phyloP scores from a whole-genome alignment of 1,284 basidiomycete species.

The Cystobasidiaceae sp. region DNA sequence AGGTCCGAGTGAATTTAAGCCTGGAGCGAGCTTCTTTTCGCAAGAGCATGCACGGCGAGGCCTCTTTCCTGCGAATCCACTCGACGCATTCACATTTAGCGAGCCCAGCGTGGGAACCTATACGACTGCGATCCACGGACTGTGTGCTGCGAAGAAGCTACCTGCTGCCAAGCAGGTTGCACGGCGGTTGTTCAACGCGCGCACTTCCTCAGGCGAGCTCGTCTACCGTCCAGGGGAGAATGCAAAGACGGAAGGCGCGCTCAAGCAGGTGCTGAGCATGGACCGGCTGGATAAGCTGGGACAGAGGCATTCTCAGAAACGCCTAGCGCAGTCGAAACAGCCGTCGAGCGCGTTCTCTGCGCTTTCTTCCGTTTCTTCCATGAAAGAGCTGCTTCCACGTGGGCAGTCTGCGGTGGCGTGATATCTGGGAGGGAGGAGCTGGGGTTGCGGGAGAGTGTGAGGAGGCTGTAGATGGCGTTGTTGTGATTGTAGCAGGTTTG shows the following conservation, averaged over 20 bases:
- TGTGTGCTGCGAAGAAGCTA: background rate
- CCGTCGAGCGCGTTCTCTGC: no score
- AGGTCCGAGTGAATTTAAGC: no score
- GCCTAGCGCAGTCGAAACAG: no score
- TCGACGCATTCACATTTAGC: background rate
- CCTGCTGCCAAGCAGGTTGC: conserved; percentile 1
- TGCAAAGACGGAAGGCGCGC: background rate
- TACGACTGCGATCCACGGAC: conserved; percentile 10
- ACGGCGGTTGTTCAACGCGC: conserved; percentile 4
- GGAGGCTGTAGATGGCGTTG: no score
- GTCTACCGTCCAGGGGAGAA: conserved; percentile 3
- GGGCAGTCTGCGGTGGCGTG: no score
- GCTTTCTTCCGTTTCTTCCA: no score
- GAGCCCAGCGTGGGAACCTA: conserved; percentile 20
- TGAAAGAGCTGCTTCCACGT: no score
- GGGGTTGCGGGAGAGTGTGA: no score
- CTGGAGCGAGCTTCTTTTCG: no score
- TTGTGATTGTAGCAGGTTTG: no score
- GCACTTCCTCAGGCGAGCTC: background rate
- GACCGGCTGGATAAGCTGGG: background rate
- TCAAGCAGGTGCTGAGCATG: conserved; percentile 11
- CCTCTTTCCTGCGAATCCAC: background rate
- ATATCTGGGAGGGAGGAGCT: no score
- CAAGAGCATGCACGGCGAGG: background rate
- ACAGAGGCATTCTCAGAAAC: no score